Conservation (phyloP, 768 basidiomycete species). For the Tremella mesenterica region DNA sequence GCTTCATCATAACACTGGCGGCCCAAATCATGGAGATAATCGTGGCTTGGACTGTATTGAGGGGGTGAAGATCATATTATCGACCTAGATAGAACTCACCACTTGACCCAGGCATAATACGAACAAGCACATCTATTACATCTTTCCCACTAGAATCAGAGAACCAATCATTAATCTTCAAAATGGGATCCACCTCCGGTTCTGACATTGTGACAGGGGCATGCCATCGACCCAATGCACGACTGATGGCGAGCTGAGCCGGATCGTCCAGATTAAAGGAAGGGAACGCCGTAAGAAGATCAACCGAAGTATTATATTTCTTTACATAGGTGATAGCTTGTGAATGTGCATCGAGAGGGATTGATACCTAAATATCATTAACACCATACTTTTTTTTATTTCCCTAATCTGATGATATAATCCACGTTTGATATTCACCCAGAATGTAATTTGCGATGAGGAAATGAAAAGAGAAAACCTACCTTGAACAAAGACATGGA, state of each 20-base stretch:
- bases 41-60: no score
- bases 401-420: no score
- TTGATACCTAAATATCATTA: constrained; percentile 23
- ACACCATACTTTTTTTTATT: no score
- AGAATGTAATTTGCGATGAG: no score
- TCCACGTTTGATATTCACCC: no score
- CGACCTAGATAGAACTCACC: constrained; percentile 3
- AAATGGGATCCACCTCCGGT: constrained; percentile 3
- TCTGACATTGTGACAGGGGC: neutral
- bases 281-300: constrained; percentile 36
- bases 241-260: constrained; percentile 19
- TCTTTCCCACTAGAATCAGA: constrained; percentile 12
- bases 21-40: neutral
- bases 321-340: constrained; percentile 29
- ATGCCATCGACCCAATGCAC: constrained; percentile 12
- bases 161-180: constrained; percentile 21
- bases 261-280: constrained; percentile 36
- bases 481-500: constrained; percentile 39
- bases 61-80: neutral
- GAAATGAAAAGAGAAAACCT: neutral
- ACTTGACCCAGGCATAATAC: constrained; percentile 8
- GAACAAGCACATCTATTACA: constrained; percentile 31
- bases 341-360: constrained; percentile 31
- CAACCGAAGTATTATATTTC: constrained; percentile 19
- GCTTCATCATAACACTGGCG: neutral